A percentile compares a stretch with the other conserved stretches of the same genome.
These are phyloP conservation scores for Aspergillus avenaceus DNA, from an alignment of 495 filamentous ascomycete species.

Conservation along the genomic window DNA sequence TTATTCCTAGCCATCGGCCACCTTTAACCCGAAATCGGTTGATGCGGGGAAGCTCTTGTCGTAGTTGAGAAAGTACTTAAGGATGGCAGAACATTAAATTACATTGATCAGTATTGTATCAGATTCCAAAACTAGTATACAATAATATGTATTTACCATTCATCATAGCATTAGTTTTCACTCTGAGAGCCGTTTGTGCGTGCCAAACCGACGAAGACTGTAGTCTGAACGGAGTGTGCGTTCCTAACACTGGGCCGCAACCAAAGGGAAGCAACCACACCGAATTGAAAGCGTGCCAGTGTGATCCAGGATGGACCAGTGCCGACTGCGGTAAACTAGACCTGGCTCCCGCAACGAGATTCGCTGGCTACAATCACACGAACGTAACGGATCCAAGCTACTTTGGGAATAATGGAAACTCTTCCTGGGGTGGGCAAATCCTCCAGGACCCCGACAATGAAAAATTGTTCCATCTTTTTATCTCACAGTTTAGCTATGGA, in stretches of 20 bases:
- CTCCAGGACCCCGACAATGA: constrained; percentile 28
- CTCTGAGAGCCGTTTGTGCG: neutral
- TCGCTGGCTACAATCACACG: constrained; percentile 32
- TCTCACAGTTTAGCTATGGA: constrained; percentile 29
- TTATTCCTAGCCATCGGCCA: too few species aligned
- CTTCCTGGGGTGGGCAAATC: constrained; percentile 35
- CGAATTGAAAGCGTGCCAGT: constrained; percentile 15
- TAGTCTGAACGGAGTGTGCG: constrained; percentile 34
- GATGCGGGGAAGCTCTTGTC: too few species aligned
- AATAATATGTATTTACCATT: too few species aligned
- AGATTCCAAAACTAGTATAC: too few species aligned
- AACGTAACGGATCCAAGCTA: constrained; percentile 1
- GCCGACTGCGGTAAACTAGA: constrained; percentile 34
- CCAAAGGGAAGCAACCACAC: neutral
- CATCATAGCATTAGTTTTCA: too few species aligned
- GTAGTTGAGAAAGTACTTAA: too few species aligned
- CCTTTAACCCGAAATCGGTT: too few species aligned
- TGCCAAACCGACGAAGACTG: constrained; percentile 38
- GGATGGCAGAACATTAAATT: too few species aligned
- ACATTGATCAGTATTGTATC: too few species aligned
- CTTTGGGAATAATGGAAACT: constrained; percentile 21
- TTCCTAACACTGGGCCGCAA: neutral
- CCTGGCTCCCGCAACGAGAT: constrained; percentile 23
- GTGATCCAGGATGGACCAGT: constrained; percentile 36
- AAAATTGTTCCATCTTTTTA: constrained; percentile 28